Evolutionary conservation across 1,284 basidiomycete species (phyloP).

Genomic region (Volvariella volvacea): DNA sequence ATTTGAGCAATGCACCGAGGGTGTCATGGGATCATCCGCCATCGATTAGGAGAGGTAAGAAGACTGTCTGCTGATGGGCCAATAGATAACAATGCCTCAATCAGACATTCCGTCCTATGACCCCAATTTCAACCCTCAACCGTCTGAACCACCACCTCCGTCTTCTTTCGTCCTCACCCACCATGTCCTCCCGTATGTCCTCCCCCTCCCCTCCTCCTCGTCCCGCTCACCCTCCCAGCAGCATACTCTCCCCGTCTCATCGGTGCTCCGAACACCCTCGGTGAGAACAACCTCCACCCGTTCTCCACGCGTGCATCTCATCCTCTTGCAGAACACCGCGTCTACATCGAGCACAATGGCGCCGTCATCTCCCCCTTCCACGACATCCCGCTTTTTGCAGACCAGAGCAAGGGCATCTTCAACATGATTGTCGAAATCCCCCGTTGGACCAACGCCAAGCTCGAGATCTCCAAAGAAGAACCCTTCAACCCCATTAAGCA

Average conservation of each 20-base stretch:
- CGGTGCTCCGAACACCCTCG: constrained; percentile 89
- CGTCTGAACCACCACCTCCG: constrained; percentile 57
- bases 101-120: constrained; percentile 24
- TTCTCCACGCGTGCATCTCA: constrained; percentile 9
- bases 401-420: constrained; percentile 88
- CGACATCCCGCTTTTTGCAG: constrained; percentile 94
- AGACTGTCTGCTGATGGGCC: constrained; percentile 10
- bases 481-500: constrained; percentile 99
- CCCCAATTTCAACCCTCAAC: constrained; percentile 29
- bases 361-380: constrained; percentile 89
- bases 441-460: constrained; percentile 99
- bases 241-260: constrained; percentile 75
- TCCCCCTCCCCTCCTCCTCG: constrained; percentile 7
- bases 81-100: constrained; percentile 7
- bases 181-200: constrained; percentile 57
- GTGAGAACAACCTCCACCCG: constrained; percentile 35
- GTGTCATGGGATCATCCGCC: neutral
- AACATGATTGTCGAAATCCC: constrained; percentile 99
- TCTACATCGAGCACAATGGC: constrained; percentile 88
- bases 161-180: constrained; percentile 39
- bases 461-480: constrained; percentile 99
- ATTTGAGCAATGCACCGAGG: neutral
- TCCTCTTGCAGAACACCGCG: constrained; percentile 74
- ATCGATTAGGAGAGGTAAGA: constrained; percentile 1
- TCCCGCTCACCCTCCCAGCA: constrained; percentile 22